Evolutionary conservation across 176 grass and related monocot species (phyloP), one percentile per base, ranked within the genome.

Genomic region (Aegilops longissima): DNA sequence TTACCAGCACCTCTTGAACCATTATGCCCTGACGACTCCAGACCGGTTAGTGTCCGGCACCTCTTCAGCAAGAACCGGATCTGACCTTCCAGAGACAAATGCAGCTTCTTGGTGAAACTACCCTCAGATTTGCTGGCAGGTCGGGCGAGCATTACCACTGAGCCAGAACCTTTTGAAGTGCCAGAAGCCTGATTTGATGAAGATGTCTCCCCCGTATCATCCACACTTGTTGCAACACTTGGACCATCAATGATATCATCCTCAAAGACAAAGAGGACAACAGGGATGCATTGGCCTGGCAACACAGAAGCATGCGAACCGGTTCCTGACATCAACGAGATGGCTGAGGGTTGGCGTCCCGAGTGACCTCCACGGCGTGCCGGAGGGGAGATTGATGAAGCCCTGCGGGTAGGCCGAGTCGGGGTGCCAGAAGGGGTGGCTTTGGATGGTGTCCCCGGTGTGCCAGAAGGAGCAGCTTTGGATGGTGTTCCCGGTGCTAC

Each of bases 241-340:
- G 90, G 79, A 80, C 45, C 84, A 88, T 98, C 92, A 73, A 82
- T 31, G 7, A 77, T 6, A 70, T 91, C 87, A 84, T 95, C 93
- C 84, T 89, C 77, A 59, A 98, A 94, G 31, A 96, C 93, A 89
- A 98, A 98, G 82, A 98, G 94, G 80, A 96, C 89, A 85, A 91
- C 86, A 49, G 97, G 97, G 61, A 94, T 73, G 76, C 92, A 95
- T 52, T 95, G 96, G 12, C 93, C 93, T 9, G 88, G 91, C 31
- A 93, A 64, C 49, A 92, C 82, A 58, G 82, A 88, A 74, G 77
- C 49, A 85, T 86, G 74, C 12, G 86, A 89, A 80, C 86, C 85
- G 62, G 84, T 89, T 74, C 90, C 91, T 2, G 96, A 91, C 93
- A 95, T 95, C 79, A 95, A 86, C 25, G 86, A 93, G 63, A 93